Conservation (phyloP, 805 yeast species). For the Saturnispora sekii region DNA sequence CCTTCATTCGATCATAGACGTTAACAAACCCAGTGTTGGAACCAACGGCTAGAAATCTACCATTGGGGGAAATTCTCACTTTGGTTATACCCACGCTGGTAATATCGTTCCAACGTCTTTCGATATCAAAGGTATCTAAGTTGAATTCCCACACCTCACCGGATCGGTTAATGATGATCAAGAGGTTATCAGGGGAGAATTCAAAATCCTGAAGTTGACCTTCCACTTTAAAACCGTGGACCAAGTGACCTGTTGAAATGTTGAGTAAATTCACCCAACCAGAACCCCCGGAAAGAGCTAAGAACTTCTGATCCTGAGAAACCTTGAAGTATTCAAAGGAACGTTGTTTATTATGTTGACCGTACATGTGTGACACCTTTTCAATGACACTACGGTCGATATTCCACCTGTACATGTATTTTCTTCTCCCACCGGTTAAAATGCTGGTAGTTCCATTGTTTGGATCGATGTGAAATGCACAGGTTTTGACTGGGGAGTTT, state of each 20-base stretch:
- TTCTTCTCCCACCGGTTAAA: slow-evolving; percentile 84
- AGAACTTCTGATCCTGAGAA: slow-evolving; percentile 59
- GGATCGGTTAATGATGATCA: slow-evolving; percentile 53
- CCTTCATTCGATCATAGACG: slow-evolving; percentile 53
- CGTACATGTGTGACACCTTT: slow-evolving; percentile 82
- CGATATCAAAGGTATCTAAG: slow-evolving; percentile 37
- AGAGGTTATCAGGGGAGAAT: slow-evolving; percentile 39
- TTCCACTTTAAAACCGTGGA: slow-evolving; percentile 79
- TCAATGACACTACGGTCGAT: slow-evolving; percentile 52
- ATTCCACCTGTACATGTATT: slow-evolving; percentile 90
- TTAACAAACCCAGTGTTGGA: slow-evolving; percentile 82
- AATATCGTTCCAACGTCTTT: slow-evolving; percentile 73
- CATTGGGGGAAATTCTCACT: slow-evolving; percentile 42
- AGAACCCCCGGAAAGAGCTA: slow-evolving; percentile 72
- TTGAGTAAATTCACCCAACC: slow-evolving; percentile 87
- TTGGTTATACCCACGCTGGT: slow-evolving; percentile 79
- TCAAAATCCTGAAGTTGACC: slow-evolving; percentile 79
- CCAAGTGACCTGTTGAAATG: slow-evolving; percentile 75
- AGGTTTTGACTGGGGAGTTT: slow-evolving; percentile 72
- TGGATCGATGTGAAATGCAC: slow-evolving; percentile 46
- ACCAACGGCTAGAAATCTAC: slow-evolving; percentile 85
- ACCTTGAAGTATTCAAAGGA: slow-evolving; percentile 80
- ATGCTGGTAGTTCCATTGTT: slow-evolving; percentile 43
- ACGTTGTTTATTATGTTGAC: slow-evolving; percentile 77
- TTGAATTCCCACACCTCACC: slow-evolving; percentile 92